Conservation (phyloP, 1,139 yeast genomes). For the Meyerozyma smithsonii region DNA sequence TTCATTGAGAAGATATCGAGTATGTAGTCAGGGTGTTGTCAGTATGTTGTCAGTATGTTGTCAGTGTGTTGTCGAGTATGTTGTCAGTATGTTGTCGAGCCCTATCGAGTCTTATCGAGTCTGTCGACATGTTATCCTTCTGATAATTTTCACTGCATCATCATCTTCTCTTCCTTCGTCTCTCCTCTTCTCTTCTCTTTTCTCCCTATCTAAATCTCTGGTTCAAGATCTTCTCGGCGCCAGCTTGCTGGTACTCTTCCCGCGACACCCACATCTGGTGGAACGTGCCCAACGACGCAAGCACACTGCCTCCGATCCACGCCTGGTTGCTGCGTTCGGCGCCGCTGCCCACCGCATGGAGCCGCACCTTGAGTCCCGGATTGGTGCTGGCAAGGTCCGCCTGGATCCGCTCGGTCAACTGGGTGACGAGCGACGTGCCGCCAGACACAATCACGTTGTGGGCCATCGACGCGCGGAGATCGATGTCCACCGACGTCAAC, state of each 20-base stretch:
- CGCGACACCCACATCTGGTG: conserved; percentile 96
- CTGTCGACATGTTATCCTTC: too few species aligned
- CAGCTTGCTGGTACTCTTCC: conserved; percentile 88
- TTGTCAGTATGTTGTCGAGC: too few species aligned
- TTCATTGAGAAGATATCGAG: too few species aligned
- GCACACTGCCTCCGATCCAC: conserved; percentile 95
- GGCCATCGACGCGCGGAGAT: conserved; percentile 83
- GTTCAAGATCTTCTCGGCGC: conserved; percentile 70
- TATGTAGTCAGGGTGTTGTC: too few species aligned
- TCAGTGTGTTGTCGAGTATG: too few species aligned
- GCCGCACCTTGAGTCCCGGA: conserved; percentile 89
- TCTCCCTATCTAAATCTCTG: conserved; percentile 57
- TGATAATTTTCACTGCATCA: neutral
- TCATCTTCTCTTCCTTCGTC: neutral
- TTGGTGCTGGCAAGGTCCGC: conserved; percentile 66
- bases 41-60: too few species aligned
- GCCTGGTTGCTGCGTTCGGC: conserved; percentile 80
- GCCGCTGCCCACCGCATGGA: conserved; percentile 83
- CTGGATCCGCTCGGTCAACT: conserved; percentile 76
- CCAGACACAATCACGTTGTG: conserved; percentile 93
- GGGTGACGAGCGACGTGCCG: conserved; percentile 82
- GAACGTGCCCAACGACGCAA: conserved; percentile 90
- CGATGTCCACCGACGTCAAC: conserved; percentile 74
- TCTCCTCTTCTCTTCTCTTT: neutral
- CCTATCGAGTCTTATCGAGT: too few species aligned